Evolutionary conservation across 2,329 filamentous ascomycete species (phyloP).

Genomic region (Aspergillus alliaceus): DNA sequence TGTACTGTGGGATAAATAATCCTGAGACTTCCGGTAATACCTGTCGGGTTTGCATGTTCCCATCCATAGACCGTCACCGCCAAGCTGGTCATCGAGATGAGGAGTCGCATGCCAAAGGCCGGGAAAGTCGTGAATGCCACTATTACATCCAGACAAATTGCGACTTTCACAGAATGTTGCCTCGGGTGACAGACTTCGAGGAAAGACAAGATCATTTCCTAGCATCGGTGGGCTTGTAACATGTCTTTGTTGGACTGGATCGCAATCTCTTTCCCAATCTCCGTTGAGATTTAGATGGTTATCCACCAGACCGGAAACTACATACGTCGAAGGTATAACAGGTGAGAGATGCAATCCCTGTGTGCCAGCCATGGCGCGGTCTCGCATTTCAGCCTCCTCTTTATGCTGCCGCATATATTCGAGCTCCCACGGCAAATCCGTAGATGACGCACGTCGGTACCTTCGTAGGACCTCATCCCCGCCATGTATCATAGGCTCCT

Average conservation of each 20-base stretch:
- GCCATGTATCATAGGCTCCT: slow-evolving; percentile 12
- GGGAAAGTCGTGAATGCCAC: slow-evolving; percentile 52
- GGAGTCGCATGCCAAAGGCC: slow-evolving; percentile 78
- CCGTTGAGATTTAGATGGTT: slow-evolving; percentile 9
- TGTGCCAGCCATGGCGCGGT: slow-evolving; percentile 33
- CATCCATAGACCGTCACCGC: slow-evolving; percentile 43
- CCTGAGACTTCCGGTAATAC: slow-evolving; percentile 11
- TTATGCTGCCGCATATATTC: slow-evolving; percentile 78
- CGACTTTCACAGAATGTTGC: slow-evolving; percentile 80
- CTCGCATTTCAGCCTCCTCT: slow-evolving; percentile 57
- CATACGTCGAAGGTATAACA: slow-evolving; percentile 16
- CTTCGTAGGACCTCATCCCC: neutral
- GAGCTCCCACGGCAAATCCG: slow-evolving; percentile 67
- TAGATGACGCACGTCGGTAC: slow-evolving; percentile 45
- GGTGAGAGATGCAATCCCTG: slow-evolving; percentile 34
- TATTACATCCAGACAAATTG: slow-evolving; percentile 57
- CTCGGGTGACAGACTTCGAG: slow-evolving; percentile 78
- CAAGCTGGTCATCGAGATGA: slow-evolving; percentile 38
- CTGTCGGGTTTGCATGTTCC: slow-evolving; percentile 37
- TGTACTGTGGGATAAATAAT: slow-evolving; percentile 21
- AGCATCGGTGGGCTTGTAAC: slow-evolving; percentile 79
- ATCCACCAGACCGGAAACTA: slow-evolving; percentile 1
- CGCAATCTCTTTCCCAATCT: slow-evolving; percentile 21
- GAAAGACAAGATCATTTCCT: slow-evolving; percentile 76
- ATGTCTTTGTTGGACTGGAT: slow-evolving; percentile 57